phyloP scores from a whole-genome alignment of 345 rosid species.

The Salix udensis region DNA sequence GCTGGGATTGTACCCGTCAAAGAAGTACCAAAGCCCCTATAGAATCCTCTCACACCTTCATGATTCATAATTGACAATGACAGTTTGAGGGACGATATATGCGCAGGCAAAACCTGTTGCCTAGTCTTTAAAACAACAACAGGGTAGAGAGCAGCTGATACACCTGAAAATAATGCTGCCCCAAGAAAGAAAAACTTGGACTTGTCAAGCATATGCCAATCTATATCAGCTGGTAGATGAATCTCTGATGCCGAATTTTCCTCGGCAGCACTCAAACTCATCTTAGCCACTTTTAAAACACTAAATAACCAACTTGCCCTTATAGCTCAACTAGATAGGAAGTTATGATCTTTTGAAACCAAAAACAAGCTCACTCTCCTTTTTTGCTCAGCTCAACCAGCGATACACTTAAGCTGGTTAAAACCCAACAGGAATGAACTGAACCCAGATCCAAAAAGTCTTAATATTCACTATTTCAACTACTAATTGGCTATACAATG shows the following conservation, averaged over 20 bases:
- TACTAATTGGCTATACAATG: background rate
- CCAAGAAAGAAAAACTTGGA: slow-evolving; percentile 86
- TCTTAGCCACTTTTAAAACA: slow-evolving; percentile 52
- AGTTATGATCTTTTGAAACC: background rate
- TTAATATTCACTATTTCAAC: background rate
- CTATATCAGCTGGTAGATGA: slow-evolving; percentile 75
- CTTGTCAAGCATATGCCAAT: slow-evolving; percentile 97
- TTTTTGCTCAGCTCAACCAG: background rate
- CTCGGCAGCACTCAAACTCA: slow-evolving; percentile 77
- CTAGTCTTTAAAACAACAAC: slow-evolving; percentile 77
- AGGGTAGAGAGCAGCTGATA: slow-evolving; percentile 88
- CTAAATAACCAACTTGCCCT: background rate
- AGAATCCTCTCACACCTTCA: slow-evolving; percentile 80
- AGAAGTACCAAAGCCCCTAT: slow-evolving; percentile 85
- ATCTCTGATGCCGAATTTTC: slow-evolving; percentile 72
- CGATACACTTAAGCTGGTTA: background rate
- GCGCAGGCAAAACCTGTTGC: slow-evolving; percentile 64
- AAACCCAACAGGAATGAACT: background rate
- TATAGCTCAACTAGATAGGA: background rate
- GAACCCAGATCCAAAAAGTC: background rate
- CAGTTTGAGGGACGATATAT: slow-evolving; percentile 53
- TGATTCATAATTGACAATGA: slow-evolving; percentile 53
- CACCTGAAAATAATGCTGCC: slow-evolving; percentile 84
- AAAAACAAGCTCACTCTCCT: background rate
- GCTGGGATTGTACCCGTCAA: slow-evolving; percentile 89